These are phyloP conservation scores for Xanthoconium stramineum DNA, from an alignment of 768 basidiomycete genomes.

Conservation along the genomic window DNA sequence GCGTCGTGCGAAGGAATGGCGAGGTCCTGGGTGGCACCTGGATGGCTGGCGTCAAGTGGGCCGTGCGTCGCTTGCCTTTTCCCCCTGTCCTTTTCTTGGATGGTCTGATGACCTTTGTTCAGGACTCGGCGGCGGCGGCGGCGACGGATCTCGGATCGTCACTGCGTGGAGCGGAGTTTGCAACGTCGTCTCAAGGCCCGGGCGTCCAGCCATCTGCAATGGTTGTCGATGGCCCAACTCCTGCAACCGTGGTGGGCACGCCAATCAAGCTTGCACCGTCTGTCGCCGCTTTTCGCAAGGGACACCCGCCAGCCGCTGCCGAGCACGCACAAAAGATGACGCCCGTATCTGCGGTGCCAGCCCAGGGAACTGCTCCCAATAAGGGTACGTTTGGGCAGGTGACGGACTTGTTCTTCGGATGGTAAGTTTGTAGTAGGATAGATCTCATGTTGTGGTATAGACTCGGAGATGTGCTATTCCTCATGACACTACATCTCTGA, in stretches of 20 bases:
- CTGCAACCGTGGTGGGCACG: conserved; percentile 54
- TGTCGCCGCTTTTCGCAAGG: conserved; percentile 64
- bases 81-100: not conserved
- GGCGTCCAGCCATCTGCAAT: conserved; percentile 39
- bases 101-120: conserved; percentile 2
- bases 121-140: conserved; percentile 60
- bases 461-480: not conserved
- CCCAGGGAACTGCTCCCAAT: conserved; percentile 35
- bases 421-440: conserved; percentile 42
- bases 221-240: conserved; percentile 43
- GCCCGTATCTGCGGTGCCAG: conserved; percentile 6
- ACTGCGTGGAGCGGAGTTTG: conserved; percentile 20
- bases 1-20: conserved; percentile 81
- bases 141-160: conserved; percentile 46
- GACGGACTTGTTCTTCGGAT: conserved; percentile 78
- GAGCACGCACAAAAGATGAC: conserved; percentile 23
- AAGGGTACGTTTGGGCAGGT: conserved; percentile 72
- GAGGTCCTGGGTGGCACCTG: conserved; percentile 70
- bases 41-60: conserved; percentile 89
- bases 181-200: conserved; percentile 1
- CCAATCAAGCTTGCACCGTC: conserved; percentile 73
- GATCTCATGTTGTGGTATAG: not conserved
- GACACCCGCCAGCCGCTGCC: conserved; percentile 26
- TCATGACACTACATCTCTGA: not conserved
- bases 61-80: conserved; percentile 47